phyloP scores from a whole-genome alignment of 495 filamentous ascomycete genomes.

The Neurospora cerealis region DNA sequence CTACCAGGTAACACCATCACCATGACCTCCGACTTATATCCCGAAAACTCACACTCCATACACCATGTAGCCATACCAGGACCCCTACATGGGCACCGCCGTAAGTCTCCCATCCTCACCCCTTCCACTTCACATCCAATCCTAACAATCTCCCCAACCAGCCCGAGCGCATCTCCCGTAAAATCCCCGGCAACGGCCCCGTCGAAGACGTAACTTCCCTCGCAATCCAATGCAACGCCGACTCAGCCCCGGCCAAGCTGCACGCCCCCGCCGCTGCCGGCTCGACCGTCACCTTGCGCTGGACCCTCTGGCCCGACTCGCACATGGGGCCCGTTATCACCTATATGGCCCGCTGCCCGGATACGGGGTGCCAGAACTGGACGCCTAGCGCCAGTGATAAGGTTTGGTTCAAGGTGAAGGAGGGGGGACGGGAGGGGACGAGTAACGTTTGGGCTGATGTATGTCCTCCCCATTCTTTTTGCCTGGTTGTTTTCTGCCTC shows the following conservation, averaged over 20 bases:
- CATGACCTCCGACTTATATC: background rate
- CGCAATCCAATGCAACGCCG: constrained; percentile 38
- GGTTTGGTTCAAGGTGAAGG: constrained; percentile 55
- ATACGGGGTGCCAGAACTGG: constrained; percentile 47
- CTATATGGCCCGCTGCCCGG: constrained; percentile 56
- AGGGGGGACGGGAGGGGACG: constrained; percentile 44
- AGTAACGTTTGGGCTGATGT: constrained; percentile 21
- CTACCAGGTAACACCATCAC: constrained; percentile 8
- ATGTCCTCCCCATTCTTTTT: background rate
- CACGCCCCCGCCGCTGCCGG: constrained; percentile 46
- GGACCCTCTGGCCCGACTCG: constrained; percentile 51
- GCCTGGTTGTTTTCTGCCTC: background rate
- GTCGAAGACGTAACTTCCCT: constrained; percentile 35
- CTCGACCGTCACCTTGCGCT: constrained; percentile 47
- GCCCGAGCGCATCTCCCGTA: constrained; percentile 35
- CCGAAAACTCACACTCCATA: background rate
- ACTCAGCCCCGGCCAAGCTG: constrained; percentile 42
- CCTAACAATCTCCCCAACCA: background rate
- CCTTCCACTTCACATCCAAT: background rate
- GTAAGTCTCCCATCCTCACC: background rate
- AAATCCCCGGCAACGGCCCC: constrained; percentile 40
- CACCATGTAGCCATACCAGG: constrained; percentile 29
- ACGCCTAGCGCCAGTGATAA: constrained; percentile 27
- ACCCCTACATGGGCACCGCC: constrained; percentile 36
- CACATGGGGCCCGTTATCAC: constrained; percentile 59